Evolutionary conservation across 2,329 filamentous ascomycete species (phyloP).

Genomic region (Dendryphion nanum): DNA sequence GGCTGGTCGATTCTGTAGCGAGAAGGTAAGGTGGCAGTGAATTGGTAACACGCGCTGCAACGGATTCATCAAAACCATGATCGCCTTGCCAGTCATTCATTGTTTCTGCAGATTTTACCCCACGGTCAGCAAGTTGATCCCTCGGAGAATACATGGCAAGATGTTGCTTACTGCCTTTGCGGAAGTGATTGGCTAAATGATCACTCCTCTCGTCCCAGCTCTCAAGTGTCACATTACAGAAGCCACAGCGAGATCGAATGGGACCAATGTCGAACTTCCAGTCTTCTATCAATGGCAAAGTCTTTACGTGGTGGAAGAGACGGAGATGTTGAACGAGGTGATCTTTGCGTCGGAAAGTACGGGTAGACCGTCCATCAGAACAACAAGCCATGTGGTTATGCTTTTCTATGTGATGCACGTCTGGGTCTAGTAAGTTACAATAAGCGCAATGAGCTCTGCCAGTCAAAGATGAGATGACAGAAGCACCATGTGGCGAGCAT

Average conservation of each 20-base stretch:
- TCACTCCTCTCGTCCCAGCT: slow-evolving; percentile 26
- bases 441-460: slow-evolving; percentile 32
- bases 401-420: slow-evolving; percentile 53
- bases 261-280: slow-evolving; percentile 47
- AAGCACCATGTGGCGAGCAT: slow-evolving; percentile 55
- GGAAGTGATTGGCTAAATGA: slow-evolving; percentile 53
- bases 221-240: not conserved
- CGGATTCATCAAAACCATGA: slow-evolving; percentile 46
- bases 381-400: slow-evolving; percentile 62
- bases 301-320: slow-evolving; percentile 57
- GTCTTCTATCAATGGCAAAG: slow-evolving; percentile 61
- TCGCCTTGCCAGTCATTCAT: slow-evolving; percentile 54
- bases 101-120: too few species aligned
- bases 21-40: not conserved
- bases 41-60: slow-evolving; percentile 41
- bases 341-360: slow-evolving; percentile 60
- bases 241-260: not conserved
- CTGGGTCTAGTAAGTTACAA: slow-evolving; percentile 53
- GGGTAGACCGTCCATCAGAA: slow-evolving; percentile 58
- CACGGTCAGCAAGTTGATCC: too few species aligned
- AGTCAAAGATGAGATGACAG: slow-evolving; percentile 40
- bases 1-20: slow-evolving; percentile 26
- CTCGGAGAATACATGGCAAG: too few species aligned
- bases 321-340: slow-evolving; percentile 60
- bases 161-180: too few species aligned